Percentiles rank a stretch among this genome's conserved stretches.
These are phyloP conservation scores for Euryodendron excelsum DNA, from an alignment of 148 eudicot species.

Conservation along the genomic window DNA sequence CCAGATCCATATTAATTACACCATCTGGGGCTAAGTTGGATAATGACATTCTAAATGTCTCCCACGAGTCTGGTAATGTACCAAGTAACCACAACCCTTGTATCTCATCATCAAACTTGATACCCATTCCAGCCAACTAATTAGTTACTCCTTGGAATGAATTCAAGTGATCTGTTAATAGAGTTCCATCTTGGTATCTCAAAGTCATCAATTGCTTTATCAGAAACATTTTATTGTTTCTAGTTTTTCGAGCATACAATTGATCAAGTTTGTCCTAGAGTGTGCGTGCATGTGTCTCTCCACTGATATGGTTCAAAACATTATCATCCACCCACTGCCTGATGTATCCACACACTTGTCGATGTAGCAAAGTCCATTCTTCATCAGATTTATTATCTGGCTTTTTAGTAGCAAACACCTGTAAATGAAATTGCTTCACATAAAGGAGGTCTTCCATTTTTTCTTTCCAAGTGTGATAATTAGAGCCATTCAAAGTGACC, in stretches of 20 bases:
- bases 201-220: background rate
- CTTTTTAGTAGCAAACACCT: background rate
- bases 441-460: background rate
- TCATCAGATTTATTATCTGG: background rate
- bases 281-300: constrained; percentile 10
- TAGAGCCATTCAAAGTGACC: background rate
- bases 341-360: background rate
- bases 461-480: background rate
- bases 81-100: background rate
- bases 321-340: too few relatives aligned
- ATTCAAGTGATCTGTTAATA: background rate
- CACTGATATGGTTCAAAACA: too few relatives aligned
- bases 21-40: constrained; percentile 13
- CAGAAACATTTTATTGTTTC: too few relatives aligned
- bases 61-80: constrained; percentile 1
- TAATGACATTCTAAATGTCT: constrained; percentile 2
- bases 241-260: constrained; percentile 8
- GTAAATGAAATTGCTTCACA: background rate
- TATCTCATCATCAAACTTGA: constrained; percentile 2
- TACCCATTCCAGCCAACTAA: constrained; percentile 1
- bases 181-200: constrained; percentile 1
- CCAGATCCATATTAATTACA: constrained; percentile 6
- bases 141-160: background rate
- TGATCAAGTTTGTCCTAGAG: constrained; percentile 10
- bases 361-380: background rate